These are phyloP conservation scores for Polyporus tsugae DNA, from an alignment of 1,284 basidiomycete species.

Conservation along the genomic window DNA sequence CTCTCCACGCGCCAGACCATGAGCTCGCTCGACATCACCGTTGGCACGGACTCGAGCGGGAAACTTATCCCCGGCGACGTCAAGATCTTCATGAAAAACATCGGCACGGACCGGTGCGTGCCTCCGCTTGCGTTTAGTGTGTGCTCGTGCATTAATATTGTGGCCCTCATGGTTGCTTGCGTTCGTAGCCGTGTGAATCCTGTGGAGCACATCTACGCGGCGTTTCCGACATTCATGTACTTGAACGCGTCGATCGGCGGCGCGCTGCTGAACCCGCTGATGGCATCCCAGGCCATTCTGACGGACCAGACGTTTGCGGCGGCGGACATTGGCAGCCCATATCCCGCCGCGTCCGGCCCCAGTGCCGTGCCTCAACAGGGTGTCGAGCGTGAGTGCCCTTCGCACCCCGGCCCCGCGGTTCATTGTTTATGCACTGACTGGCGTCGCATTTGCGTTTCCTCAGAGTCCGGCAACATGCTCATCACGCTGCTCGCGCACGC, in stretches of 20 bases:
- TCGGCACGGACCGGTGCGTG: conserved; percentile 23
- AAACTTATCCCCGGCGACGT: conserved; percentile 49
- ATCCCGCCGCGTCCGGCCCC: conserved; percentile 17
- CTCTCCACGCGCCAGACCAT: conserved; percentile 52
- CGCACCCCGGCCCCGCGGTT: background rate
- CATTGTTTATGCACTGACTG: background rate
- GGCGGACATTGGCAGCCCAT: conserved; percentile 49
- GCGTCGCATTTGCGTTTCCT: background rate
- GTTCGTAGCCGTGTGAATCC: conserved; percentile 45
- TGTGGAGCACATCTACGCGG: conserved; percentile 56
- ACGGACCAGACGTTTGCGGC: conserved; percentile 47
- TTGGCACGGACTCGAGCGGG: conserved; percentile 42
- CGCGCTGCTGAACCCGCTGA: no score
- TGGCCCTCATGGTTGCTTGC: background rate
- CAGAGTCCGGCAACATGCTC: conserved; percentile 77
- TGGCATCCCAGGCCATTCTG: conserved; percentile 45
- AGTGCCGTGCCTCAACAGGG: conserved; percentile 14
- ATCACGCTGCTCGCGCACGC: conserved; percentile 75
- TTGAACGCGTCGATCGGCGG: conserved; percentile 52
- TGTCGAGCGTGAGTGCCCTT: conserved; percentile 22
- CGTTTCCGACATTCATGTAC: conserved; percentile 56
- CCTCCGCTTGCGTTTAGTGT: no score
- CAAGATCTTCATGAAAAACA: conserved; percentile 55
- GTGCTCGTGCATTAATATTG: background rate
- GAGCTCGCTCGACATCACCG: conserved; percentile 48